These are phyloP conservation scores for Boechera stricta DNA, from an alignment of 345 rosid genomes.

Conservation along the genomic window DNA sequence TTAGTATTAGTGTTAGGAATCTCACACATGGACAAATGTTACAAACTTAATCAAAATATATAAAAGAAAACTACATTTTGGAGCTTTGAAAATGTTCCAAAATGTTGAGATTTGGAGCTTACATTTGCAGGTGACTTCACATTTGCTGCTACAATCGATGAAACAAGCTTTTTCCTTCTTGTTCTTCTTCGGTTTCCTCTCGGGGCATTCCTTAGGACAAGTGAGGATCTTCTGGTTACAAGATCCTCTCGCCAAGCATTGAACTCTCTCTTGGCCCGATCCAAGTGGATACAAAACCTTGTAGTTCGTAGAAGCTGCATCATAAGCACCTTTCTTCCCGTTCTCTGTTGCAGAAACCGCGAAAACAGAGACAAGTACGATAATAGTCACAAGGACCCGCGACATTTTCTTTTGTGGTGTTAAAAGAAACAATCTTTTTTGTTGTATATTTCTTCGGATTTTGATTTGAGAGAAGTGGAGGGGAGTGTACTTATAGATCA, in stretches of 20 bases:
- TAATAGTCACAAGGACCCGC: conserved; percentile 11
- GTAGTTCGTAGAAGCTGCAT: conserved; percentile 64
- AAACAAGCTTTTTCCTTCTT: conserved; percentile 68
- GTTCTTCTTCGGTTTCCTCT: conserved; percentile 66
- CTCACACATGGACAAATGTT: conserved; percentile 8
- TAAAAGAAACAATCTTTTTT: conserved; percentile 5
- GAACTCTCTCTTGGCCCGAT: conserved; percentile 58
- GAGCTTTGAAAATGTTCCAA: background rate
- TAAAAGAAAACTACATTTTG: background rate
- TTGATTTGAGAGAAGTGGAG: conserved; percentile 33
- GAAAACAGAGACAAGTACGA: conserved; percentile 31
- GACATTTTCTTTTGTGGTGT: conserved; percentile 1
- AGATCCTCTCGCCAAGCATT: conserved; percentile 62
- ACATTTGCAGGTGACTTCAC: conserved; percentile 90
- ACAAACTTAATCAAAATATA: background rate
- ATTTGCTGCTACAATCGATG: conserved; percentile 77
- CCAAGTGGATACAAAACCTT: conserved; percentile 36
- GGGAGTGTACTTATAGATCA: conserved; percentile 35
- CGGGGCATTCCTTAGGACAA: conserved; percentile 72
- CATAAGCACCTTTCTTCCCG: conserved; percentile 44
- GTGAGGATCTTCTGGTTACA: conserved; percentile 57
- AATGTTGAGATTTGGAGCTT: conserved; percentile 39
- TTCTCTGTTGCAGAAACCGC: conserved; percentile 19
- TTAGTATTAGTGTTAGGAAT: background rate
- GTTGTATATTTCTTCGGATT: background rate